Percentiles rank a stretch among this genome's conserved stretches.
Conservation (phyloP, 75 land plant genomes). For the Adiantum capillusveneris region DNA sequence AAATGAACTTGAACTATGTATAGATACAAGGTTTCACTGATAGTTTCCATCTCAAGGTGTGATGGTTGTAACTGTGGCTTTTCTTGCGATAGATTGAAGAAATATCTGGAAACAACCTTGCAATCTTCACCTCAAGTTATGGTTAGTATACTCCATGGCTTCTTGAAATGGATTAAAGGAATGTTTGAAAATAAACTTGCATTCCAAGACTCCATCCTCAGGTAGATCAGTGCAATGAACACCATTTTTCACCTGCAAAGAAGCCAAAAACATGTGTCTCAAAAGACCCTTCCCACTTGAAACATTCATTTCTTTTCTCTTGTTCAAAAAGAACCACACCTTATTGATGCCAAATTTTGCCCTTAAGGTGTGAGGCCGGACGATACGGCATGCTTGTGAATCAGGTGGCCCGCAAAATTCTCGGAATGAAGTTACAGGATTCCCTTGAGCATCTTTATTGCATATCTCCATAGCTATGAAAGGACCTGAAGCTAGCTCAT, state of each 20-base stretch:
- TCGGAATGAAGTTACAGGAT: constrained; percentile 29
- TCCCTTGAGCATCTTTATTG: constrained; percentile 13
- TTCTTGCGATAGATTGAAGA: too few relatives aligned
- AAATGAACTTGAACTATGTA: too few relatives aligned
- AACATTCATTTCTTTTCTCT: too few relatives aligned
- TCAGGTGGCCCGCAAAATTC: constrained; percentile 44
- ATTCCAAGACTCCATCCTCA: constrained; percentile 33
- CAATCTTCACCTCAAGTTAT: constrained; percentile 13
- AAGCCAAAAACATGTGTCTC: too few relatives aligned
- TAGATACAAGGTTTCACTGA: too few relatives aligned
- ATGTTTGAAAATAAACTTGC: constrained; percentile 26
- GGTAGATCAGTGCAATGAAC: constrained; percentile 40
- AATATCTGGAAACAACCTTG: too few relatives aligned
- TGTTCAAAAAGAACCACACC: constrained; percentile 9
- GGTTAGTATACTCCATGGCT: constrained; percentile 12
- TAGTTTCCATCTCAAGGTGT: too few relatives aligned
- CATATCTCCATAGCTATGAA: constrained; percentile 29
- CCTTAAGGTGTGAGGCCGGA: constrained; percentile 25
- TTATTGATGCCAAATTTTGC: constrained; percentile 39
- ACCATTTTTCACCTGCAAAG: constrained; percentile 36
- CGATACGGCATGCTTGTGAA: constrained; percentile 14
- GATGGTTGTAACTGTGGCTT: too few relatives aligned
- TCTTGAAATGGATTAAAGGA: constrained; percentile 12
- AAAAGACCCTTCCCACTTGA: too few relatives aligned
- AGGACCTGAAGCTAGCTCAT: constrained; percentile 29